These are phyloP conservation scores for Fagopyrum homotropicum DNA, from an alignment of 148 eudicot species.

Conservation along the genomic window DNA sequence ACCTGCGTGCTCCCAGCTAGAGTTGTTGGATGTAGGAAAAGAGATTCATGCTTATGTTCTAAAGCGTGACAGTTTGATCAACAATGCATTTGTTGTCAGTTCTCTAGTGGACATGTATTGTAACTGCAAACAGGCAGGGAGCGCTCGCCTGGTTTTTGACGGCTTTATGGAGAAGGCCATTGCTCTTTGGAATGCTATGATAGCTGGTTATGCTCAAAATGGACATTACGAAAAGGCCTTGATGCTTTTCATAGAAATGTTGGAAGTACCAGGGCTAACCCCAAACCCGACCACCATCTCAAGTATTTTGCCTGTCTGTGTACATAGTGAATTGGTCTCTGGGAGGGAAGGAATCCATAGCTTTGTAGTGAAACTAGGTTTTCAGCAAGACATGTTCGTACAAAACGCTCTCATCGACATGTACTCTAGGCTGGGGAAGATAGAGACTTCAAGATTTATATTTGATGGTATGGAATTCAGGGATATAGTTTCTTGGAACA, in stretches of 20 bases:
- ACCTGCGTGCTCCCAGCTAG: slow-evolving; percentile 81
- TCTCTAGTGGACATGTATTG: slow-evolving; percentile 92
- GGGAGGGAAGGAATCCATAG: slow-evolving; percentile 69
- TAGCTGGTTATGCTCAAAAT: slow-evolving; percentile 77
- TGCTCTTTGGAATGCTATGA: slow-evolving; percentile 80
- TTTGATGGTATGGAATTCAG: slow-evolving; percentile 56
- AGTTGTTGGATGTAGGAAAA: slow-evolving; percentile 65
- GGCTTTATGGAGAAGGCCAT: slow-evolving; percentile 30
- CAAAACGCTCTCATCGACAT: slow-evolving; percentile 82
- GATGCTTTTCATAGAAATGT: slow-evolving; percentile 56
- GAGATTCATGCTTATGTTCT: slow-evolving; percentile 74
- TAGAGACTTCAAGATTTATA: slow-evolving; percentile 40
- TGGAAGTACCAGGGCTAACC: slow-evolving; percentile 34
- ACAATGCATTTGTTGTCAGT: slow-evolving; percentile 66
- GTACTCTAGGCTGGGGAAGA: slow-evolving; percentile 73
- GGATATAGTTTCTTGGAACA: slow-evolving; percentile 81
- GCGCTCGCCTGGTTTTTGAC: slow-evolving; percentile 49
- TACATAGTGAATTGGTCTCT: slow-evolving; percentile 46
- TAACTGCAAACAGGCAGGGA: slow-evolving; percentile 58
- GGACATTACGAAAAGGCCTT: slow-evolving; percentile 55
- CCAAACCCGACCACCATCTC: slow-evolving; percentile 84
- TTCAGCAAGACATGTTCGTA: slow-evolving; percentile 45
- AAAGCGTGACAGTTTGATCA: slow-evolving; percentile 42
- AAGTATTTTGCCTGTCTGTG: slow-evolving; percentile 78
- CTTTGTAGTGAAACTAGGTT: slow-evolving; percentile 65